A percentile compares a stretch with the other conserved stretches of the same genome.
These are phyloP conservation scores for Aspergillus sp. DNA, from an alignment of 2,329 filamentous ascomycete species.

Conservation along the genomic window DNA sequence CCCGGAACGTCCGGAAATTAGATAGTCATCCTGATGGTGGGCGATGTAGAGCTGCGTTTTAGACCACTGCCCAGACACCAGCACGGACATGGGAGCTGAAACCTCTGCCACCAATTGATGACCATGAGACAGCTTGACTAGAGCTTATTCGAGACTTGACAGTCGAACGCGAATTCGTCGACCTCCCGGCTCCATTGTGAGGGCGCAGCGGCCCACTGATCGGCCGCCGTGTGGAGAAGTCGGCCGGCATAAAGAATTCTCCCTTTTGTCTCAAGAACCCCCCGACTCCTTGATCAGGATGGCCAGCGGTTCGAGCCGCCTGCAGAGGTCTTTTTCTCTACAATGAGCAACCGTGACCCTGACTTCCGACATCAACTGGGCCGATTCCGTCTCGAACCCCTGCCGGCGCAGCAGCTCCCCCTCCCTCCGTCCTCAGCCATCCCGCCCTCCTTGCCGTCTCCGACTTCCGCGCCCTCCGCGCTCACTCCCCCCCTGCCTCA, in stretches of 20 bases:
- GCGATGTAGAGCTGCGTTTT: neutral
- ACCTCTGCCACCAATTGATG: too few species aligned
- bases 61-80: too few species aligned
- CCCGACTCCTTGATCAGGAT: conserved; percentile 18
- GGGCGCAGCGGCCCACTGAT: neutral
- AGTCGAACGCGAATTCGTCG: too few species aligned
- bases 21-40: neutral
- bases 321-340: conserved; percentile 18
- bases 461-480: neutral
- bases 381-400: conserved; percentile 23
- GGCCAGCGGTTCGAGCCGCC: conserved; percentile 33
- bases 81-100: too few species aligned
- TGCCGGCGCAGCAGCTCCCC: conserved; percentile 8
- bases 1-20: neutral
- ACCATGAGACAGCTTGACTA: too few species aligned
- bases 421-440: conserved; percentile 3
- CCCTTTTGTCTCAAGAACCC: neutral
- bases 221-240: neutral
- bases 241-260: neutral
- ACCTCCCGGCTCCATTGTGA: too few species aligned
- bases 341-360: conserved; percentile 23
- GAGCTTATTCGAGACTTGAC: too few species aligned
- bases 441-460: conserved; percentile 2
- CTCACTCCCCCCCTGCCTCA: conserved; percentile 4
- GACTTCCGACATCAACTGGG: conserved; percentile 25